Evolutionary conservation across 208 protist genomes (phyloP).

Genomic region (Herpetomonas samuelpessoai): DNA sequence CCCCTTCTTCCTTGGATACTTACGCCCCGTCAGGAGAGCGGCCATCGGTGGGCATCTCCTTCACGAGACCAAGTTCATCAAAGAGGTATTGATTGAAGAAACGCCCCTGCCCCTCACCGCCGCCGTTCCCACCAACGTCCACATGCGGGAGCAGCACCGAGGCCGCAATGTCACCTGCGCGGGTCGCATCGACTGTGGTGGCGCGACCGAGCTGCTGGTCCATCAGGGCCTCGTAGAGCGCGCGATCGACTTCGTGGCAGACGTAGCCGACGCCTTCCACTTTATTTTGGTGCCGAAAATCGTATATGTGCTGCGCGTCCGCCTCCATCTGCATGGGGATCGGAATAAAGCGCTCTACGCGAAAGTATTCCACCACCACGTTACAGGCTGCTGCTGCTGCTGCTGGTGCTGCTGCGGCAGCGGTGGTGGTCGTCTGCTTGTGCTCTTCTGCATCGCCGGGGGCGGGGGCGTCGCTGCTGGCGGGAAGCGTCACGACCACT

Average conservation of each 20-base stretch:
- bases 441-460: not conserved
- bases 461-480: not conserved
- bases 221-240: constrained; percentile 61
- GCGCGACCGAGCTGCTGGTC: constrained; percentile 24
- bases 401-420: not conserved
- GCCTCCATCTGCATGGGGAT: constrained; percentile 88
- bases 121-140: not conserved
- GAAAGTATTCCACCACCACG: constrained; percentile 68
- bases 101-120: constrained; percentile 6
- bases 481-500: not conserved
- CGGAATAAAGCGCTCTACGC: constrained; percentile 85
- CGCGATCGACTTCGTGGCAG: constrained; percentile 65
- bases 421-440: not conserved
- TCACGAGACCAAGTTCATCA: constrained; percentile 79
- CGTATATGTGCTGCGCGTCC: constrained; percentile 80
- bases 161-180: too few relatives aligned
- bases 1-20: not conserved
- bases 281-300: constrained; percentile 67
- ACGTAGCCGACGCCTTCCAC: constrained; percentile 83
- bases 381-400: constrained; percentile 4
- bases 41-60: constrained; percentile 46
- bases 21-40: constrained; percentile 49
- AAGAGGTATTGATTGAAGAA: constrained; percentile 86
- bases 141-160: not conserved
- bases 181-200: not conserved